Evolutionary conservation across 805 yeast genomes (phyloP), one percentile per base, ranked within the genome.

Genomic region (Lachancea mirantina): DNA sequence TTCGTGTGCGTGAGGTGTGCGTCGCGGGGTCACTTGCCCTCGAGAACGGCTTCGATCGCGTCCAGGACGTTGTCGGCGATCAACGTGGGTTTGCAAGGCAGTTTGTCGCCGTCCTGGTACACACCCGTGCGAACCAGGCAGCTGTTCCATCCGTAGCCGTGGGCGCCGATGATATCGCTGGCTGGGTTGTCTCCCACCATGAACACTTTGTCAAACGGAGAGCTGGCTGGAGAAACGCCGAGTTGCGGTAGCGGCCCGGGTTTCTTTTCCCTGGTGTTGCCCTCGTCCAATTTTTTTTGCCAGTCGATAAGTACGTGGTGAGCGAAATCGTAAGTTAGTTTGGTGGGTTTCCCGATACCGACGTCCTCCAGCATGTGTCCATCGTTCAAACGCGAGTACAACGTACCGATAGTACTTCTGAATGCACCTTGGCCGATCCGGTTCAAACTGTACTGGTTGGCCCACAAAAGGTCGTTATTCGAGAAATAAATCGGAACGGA

Each of bases 161-260:
- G 78, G 5, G 95, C 98, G 1, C 98, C 98, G 35, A 70, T 68
- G 34, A 92, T 92, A 54, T 92, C 98, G 31, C 87, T 74, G 18
- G 79, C 92, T 4, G 96, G 97, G 56, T 92, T 92, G 59, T 92
- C 98, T 18, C 98, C 98, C 21, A 92, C 84, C 98, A 92, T 92
- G 60, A 69, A 88, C 2, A 92, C 80, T n/a, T 69, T 58, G 22
- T 65, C 61, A 46, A 81, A 66, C n/a, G 72, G 76, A 0, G 69
- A 46, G 2, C 40, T 13, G 4, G 33, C 35, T 5, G 70, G 70
- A 2, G 67, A 43, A n/a, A 43, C 46, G 18, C 72, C 69, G 34
- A 77, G 55, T 14, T 47, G 50, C 1, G 82, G 82, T 11, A 64
- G 45, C 14, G 28, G 28, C 13, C 52, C 42, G 34, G 64, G 65